phyloP scores from a whole-genome alignment of 352 stramenopile genomes.

The Phytophthora megakarya region DNA sequence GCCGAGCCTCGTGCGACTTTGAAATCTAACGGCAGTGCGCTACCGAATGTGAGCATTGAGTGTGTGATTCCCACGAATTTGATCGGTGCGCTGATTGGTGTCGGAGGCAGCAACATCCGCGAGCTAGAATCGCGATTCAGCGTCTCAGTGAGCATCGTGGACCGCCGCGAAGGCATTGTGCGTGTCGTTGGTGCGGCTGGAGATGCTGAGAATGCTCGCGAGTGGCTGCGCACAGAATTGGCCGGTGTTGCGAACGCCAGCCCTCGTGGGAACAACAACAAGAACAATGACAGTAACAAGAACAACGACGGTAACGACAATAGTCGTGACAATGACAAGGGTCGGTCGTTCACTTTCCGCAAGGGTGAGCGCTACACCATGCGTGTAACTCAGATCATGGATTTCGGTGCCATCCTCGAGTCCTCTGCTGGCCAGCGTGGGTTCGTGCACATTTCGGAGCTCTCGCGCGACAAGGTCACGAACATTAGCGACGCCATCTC shows the following conservation, averaged over 20 bases:
- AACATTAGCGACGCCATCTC: constrained; percentile 70
- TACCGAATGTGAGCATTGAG: constrained; percentile 58
- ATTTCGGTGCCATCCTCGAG: constrained; percentile 95
- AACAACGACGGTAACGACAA: constrained; percentile 13
- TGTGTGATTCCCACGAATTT: constrained; percentile 57
- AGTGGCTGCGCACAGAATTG: constrained; percentile 64
- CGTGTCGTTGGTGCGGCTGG: constrained; percentile 87
- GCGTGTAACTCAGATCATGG: constrained; percentile 93
- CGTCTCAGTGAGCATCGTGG: constrained; percentile 64
- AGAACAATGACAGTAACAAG: constrained; percentile 7
- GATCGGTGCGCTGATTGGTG: constrained; percentile 76
- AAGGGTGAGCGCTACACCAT: constrained; percentile 92
- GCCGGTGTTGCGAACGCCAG: constrained; percentile 11
- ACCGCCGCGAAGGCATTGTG: constrained; percentile 87
- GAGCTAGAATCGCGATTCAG: constrained; percentile 70
- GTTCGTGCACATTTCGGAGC: constrained; percentile 95
- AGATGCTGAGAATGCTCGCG: constrained; percentile 77
- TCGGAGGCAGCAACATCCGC: constrained; percentile 75
- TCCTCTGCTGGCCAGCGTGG: constrained; percentile 82
- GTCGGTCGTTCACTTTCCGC: constrained; percentile 70
- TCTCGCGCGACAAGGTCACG: constrained; percentile 68
- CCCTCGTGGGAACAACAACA: constrained; percentile 22
- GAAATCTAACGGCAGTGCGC: constrained; percentile 46
- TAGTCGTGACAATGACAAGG: constrained; percentile 20
- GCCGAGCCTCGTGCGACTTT: constrained; percentile 57